A percentile compares a stretch with the other conserved stretches of the same genome.
phyloP scores from a whole-genome alignment of 768 basidiomycete genomes.

The Gloeopeniophorella convolvens region DNA sequence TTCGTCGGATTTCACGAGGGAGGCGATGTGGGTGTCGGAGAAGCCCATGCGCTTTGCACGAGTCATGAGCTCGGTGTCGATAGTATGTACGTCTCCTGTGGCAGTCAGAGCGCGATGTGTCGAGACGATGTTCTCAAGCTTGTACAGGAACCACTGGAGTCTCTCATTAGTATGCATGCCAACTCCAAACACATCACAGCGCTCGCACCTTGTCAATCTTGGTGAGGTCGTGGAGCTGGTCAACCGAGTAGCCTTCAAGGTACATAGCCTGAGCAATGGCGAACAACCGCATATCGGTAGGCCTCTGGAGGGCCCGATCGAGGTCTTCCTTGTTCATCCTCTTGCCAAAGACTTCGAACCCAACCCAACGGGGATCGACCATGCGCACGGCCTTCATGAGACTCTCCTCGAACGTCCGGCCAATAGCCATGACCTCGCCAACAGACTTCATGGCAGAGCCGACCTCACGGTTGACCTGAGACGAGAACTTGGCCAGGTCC shows the following conservation, averaged over 20 bases:
- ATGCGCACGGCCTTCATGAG: slow-evolving; percentile 98
- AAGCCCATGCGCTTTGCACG: slow-evolving; percentile 94
- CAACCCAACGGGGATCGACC: slow-evolving; percentile 94
- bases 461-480: slow-evolving; percentile 88
- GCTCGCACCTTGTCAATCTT: slow-evolving; percentile 88
- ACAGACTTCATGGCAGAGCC: slow-evolving; percentile 99
- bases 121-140: slow-evolving; percentile 96
- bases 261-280: slow-evolving; percentile 98
- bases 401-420: slow-evolving; percentile 97
- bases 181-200: neutral
- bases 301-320: slow-evolving; percentile 68
- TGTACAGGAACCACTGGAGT: slow-evolving; percentile 91
- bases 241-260: slow-evolving; percentile 85
- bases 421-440: slow-evolving; percentile 99
- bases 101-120: slow-evolving; percentile 72
- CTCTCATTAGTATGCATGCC: neutral
- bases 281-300: slow-evolving; percentile 95
- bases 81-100: slow-evolving; percentile 58
- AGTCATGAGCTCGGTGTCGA: slow-evolving; percentile 72
- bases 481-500: slow-evolving; percentile 96
- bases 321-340: slow-evolving; percentile 59
- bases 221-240: slow-evolving; percentile 85
- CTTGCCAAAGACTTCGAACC: slow-evolving; percentile 92
- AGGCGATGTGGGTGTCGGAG: slow-evolving; percentile 87
- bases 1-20: slow-evolving; percentile 68